Percentiles rank a stretch among this genome's conserved stretches.
Evolutionary conservation across 257 asterid genomes (phyloP).

Genomic region (Phtheirospermum japonicum): DNA sequence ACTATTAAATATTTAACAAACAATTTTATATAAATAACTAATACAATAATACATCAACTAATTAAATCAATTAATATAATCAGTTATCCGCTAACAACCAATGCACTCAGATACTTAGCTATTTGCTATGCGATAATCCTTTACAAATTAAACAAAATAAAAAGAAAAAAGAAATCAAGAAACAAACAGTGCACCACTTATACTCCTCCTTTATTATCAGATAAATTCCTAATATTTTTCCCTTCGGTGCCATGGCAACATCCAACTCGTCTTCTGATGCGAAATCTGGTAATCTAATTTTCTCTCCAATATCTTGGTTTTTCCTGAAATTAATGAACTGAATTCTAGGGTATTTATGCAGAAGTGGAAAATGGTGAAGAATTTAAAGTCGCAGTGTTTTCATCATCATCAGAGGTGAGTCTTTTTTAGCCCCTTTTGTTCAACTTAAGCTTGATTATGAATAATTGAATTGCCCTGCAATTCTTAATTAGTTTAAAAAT

Average conservation of each 20-base stretch:
- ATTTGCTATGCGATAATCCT: too few species aligned
- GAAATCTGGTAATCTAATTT: constrained; percentile 35
- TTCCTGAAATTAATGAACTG: constrained; percentile 5
- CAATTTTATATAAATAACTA: too few species aligned
- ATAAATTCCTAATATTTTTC: not conserved
- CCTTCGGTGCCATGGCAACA: constrained; percentile 42
- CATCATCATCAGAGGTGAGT: constrained; percentile 67
- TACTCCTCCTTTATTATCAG: too few species aligned
- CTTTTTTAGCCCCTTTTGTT: not conserved
- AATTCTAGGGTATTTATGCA: not conserved
- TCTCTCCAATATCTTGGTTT: not conserved
- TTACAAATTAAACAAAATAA: too few species aligned
- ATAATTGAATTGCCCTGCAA: not conserved
- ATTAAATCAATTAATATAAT: too few species aligned
- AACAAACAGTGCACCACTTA: too few species aligned
- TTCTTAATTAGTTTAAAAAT: not conserved
- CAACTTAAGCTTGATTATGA: not conserved
- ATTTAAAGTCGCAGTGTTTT: constrained; percentile 56
- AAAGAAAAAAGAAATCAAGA: too few species aligned
- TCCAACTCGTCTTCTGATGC: constrained; percentile 30
- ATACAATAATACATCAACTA: too few species aligned
- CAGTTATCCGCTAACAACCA: too few species aligned
- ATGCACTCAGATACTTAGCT: too few species aligned
- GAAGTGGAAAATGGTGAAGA: constrained; percentile 44
- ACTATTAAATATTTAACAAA: too few species aligned